Base-by-base conservation (phyloP, 495 filamentous ascomycete genomes). In the Penicillium psychrofluorescens region DNA sequence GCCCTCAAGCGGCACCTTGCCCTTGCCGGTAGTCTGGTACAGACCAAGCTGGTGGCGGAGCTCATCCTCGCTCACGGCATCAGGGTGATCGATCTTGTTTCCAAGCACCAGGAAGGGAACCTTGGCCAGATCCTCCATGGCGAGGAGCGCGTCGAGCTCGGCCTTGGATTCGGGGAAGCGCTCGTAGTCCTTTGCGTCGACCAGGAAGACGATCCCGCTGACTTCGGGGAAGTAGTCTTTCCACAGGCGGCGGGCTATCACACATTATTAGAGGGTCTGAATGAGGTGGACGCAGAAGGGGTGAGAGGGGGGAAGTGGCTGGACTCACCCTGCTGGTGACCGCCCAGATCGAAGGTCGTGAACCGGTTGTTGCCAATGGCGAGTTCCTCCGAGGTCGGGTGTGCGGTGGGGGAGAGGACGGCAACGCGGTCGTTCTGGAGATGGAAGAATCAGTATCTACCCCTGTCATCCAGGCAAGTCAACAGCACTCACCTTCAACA, bases 201-300 rank as follows among this genome's bases (percentile, higher is more conserved):
- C 90, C 41, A 96, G 84, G 78, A 96, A 98, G 44, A 98, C 92
- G 55, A 95, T 94, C 41, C 91, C 92, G 63, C 81, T 89, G 38
- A 97, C 92, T 77, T 98, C 92, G 62, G 92, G 94, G 84, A 97
- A 95, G 68, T 94, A 94, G 62, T 98, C 92, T 58, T 90, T 90
- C 90, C 92, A 98, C 48, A 97, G 80, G 55, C 94, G 89, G 39
- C 94, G 90, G 43, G 91, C 92, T 92, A 54, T 33, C 49, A 39
- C 16, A 28, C 34, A 41, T 29, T 32, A 32, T 27, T 32, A 14
- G 22, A 35, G 11, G 35, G 28, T 28, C 46, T 44, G 14, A 31
- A 33, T 36, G 15, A 41, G 10, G 37, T 13, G 30, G 16, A 34
- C 5, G 28, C 11, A 38, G 45, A 40, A 41, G 35, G 29, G 29